Evolutionary conservation across 164 flowering plant genomes (phyloP).

Genomic region (Chimonanthus salicifolius): DNA sequence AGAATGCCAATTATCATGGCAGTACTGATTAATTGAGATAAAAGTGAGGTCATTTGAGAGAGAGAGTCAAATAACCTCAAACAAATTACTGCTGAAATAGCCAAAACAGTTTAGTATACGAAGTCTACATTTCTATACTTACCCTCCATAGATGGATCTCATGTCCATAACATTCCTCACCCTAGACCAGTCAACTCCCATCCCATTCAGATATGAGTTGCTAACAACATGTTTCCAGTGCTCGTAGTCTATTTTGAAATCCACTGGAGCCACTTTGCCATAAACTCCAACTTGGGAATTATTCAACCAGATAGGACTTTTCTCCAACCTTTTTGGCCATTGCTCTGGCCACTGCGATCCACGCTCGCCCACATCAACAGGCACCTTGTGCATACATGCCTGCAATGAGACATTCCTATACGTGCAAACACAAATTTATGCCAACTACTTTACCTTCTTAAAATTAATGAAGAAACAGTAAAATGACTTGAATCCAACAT

Average conservation of each 20-base stretch:
- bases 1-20: too few relatives aligned
- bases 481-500: neutral
- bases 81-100: too few relatives aligned
- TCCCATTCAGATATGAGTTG: constrained; percentile 65
- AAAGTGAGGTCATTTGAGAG: too few relatives aligned
- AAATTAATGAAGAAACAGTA: neutral
- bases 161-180: constrained; percentile 98
- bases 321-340: constrained; percentile 78
- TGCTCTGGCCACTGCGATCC: constrained; percentile 87
- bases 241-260: constrained; percentile 64
- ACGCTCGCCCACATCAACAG: constrained; percentile 44
- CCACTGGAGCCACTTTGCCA: constrained; percentile 88
- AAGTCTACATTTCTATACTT: constrained; percentile 13
- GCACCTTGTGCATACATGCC: constrained; percentile 81
- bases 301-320: constrained; percentile 68
- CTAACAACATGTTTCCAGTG: constrained; percentile 91
- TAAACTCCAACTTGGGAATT: constrained; percentile 84
- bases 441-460: neutral
- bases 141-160: constrained; percentile 99
- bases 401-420: constrained; percentile 82
- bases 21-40: too few relatives aligned
- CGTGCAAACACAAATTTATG: neutral
- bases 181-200: constrained; percentile 76
- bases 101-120: too few relatives aligned
- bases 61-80: too few relatives aligned